Percentiles rank a stretch among this genome's conserved stretches.
Conservation (phyloP, 768 basidiomycete genomes). For the Pleurotus cornucopiae region DNA sequence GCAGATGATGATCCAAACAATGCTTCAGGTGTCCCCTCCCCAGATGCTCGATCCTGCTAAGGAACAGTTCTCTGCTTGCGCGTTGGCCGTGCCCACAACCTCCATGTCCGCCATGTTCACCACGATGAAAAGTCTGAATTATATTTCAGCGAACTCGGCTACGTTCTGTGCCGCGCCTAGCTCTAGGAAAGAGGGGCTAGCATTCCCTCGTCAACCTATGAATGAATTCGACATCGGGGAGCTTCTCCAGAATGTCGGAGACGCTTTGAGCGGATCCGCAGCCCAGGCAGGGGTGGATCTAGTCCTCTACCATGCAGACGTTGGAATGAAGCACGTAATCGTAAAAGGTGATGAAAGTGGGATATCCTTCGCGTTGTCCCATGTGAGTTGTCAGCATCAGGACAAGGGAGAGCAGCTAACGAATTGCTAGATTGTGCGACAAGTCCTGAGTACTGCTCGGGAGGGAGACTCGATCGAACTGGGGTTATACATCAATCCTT, state of each 20-base stretch:
- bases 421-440: slow-evolving; percentile 67
- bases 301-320: slow-evolving; percentile 87
- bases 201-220: slow-evolving; percentile 11
- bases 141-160: slow-evolving; percentile 82
- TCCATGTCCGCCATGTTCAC: slow-evolving; percentile 87
- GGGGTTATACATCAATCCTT: slow-evolving; percentile 58
- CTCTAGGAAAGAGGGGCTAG: slow-evolving; percentile 4
- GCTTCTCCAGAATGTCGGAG: slow-evolving; percentile 83
- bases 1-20: slow-evolving; percentile 86
- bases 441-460: slow-evolving; percentile 66
- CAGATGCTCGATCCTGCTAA: slow-evolving; percentile 91
- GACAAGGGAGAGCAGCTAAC: no score
- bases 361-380: slow-evolving; percentile 73
- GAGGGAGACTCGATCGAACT: slow-evolving; percentile 82
- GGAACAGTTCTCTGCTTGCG: slow-evolving; percentile 89
- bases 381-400: slow-evolving; percentile 52
- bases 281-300: slow-evolving; percentile 85
- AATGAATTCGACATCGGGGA: slow-evolving; percentile 92
- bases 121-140: slow-evolving; percentile 91
- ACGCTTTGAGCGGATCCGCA: slow-evolving; percentile 80
- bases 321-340: slow-evolving; percentile 80
- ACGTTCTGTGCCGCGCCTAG: slow-evolving; percentile 32
- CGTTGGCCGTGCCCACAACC: slow-evolving; percentile 81
- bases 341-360: slow-evolving; percentile 86
- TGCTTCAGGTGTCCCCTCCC: slow-evolving; percentile 85